phyloP scores from a whole-genome alignment of 2,329 filamentous ascomycete genomes.

The Helotiales sp. region DNA sequence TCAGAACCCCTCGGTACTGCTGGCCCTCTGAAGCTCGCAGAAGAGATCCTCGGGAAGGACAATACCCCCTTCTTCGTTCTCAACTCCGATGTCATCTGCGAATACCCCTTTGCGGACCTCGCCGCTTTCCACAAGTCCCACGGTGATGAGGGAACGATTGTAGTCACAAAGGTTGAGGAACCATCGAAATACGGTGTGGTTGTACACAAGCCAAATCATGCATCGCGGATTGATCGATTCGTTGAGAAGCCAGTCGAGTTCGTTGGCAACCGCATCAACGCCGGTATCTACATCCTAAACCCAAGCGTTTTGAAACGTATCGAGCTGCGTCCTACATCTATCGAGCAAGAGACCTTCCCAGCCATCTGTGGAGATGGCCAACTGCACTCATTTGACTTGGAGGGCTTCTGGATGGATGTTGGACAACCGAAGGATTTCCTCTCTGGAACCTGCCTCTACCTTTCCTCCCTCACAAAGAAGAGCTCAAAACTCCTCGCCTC shows the following conservation, averaged over 20 bases:
- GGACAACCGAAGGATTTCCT: constrained; percentile 99
- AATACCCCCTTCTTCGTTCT: constrained; percentile 96
- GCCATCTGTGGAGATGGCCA: constrained; percentile 87
- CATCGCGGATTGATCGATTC: constrained; percentile 94
- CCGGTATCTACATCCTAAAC: constrained; percentile 97
- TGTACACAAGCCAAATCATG: constrained; percentile 92
- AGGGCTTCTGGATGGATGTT: constrained; percentile 99
- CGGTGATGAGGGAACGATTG: constrained; percentile 95
- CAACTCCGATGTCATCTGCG: constrained; percentile 98
- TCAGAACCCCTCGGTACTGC: constrained; percentile 93
- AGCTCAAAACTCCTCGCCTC: constrained; percentile 82
- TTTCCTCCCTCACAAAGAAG: constrained; percentile 90
- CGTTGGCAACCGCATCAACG: constrained; percentile 98
- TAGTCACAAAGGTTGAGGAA: constrained; percentile 98
- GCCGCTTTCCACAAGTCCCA: constrained; percentile 91
- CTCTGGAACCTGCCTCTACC: constrained; percentile 93
- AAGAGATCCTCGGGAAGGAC: constrained; percentile 90
- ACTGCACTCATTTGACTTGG: constrained; percentile 93
- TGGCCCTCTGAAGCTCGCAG: constrained; percentile 92
- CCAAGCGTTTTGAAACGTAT: constrained; percentile 89
- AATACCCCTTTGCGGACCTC: constrained; percentile 91
- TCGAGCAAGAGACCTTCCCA: constrained; percentile 99
- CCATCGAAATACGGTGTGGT: constrained; percentile 99
- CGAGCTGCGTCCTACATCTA: constrained; percentile 93
- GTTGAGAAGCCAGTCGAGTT: constrained; percentile 99